Evolutionary conservation across 2,329 filamentous ascomycete species (phyloP).

Genomic region (Trichoderma simmonsii): DNA sequence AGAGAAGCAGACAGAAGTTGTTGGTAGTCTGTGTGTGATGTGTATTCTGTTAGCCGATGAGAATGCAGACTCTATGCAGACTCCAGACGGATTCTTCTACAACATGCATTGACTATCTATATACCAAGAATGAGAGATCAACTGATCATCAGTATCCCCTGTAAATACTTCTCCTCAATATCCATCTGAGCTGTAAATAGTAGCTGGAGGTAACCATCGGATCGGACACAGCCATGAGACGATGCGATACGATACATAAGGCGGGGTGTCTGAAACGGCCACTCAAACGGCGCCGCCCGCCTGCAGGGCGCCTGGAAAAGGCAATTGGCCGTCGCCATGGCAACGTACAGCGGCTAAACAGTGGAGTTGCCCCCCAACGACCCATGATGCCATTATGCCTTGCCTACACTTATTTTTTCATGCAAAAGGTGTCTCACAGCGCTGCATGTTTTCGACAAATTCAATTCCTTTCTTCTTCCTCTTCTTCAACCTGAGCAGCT

Average conservation of each 20-base stretch:
- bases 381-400: not conserved
- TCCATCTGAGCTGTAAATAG: not conserved
- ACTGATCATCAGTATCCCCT: not conserved
- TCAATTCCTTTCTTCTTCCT: not conserved
- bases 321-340: constrained; percentile 2
- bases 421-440: constrained; percentile 17
- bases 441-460: not conserved
- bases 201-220: not conserved
- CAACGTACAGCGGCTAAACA: constrained; percentile 2
- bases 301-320: constrained; percentile 5
- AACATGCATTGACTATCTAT: not conserved
- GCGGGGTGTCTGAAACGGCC: constrained; percentile 4
- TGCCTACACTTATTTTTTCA: not conserved
- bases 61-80: not conserved
- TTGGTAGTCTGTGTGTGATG: not conserved
- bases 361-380: constrained; percentile 2
- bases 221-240: not conserved
- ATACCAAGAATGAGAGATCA: not conserved
- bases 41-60: not conserved
- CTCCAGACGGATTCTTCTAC: not conserved
- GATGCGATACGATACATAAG: not conserved
- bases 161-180: not conserved
- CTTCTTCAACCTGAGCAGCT: not conserved
- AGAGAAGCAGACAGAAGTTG: not conserved
- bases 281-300: not conserved